Evolutionary conservation across 805 yeast genomes (phyloP).

Genomic region (Wickerhamiella domercqiae): DNA sequence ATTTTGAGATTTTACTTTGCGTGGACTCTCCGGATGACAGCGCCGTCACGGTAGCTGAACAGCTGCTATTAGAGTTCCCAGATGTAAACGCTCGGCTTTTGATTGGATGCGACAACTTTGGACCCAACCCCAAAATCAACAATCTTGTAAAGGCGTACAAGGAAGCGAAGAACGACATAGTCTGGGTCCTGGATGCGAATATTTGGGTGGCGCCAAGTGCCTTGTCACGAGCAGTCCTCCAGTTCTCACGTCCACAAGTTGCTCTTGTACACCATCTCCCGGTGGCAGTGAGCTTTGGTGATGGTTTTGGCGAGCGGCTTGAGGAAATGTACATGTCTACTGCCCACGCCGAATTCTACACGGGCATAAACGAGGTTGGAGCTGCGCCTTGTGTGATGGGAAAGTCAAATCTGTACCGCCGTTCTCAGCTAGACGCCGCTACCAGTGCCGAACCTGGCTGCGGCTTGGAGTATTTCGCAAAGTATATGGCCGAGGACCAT

Average conservation of each 20-base stretch:
- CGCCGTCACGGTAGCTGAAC: slow-evolving; percentile 41
- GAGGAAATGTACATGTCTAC: slow-evolving; percentile 79
- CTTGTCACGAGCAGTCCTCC: slow-evolving; percentile 43
- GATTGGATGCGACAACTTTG: slow-evolving; percentile 37
- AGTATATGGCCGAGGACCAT: slow-evolving; percentile 82
- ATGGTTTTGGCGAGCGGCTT: slow-evolving; percentile 41
- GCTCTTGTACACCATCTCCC: slow-evolving; percentile 75
- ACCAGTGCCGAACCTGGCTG: slow-evolving; percentile 16
- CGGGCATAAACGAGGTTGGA: slow-evolving; percentile 54
- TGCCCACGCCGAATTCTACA: slow-evolving; percentile 74
- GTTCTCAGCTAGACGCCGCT: slow-evolving; percentile 38
- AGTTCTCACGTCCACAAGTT: slow-evolving; percentile 29
- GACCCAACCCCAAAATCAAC: slow-evolving; percentile 83
- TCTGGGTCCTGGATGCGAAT: slow-evolving; percentile 80
- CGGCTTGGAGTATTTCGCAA: slow-evolving; percentile 56
- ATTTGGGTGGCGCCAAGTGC: slow-evolving; percentile 62
- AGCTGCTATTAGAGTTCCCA: slow-evolving; percentile 38
- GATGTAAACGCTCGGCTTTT: slow-evolving; percentile 43
- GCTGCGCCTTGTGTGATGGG: slow-evolving; percentile 88
- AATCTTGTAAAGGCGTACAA: slow-evolving; percentile 70
- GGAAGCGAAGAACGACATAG: slow-evolving; percentile 49
- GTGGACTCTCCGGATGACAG: slow-evolving; percentile 51
- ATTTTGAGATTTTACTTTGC: slow-evolving; percentile 64
- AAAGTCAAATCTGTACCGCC: slow-evolving; percentile 63
- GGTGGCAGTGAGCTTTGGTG: slow-evolving; percentile 13